These are phyloP conservation scores for Sporisorium iseilematis-ciliati DNA, from an alignment of 1,284 basidiomycete species.

Conservation along the genomic window DNA sequence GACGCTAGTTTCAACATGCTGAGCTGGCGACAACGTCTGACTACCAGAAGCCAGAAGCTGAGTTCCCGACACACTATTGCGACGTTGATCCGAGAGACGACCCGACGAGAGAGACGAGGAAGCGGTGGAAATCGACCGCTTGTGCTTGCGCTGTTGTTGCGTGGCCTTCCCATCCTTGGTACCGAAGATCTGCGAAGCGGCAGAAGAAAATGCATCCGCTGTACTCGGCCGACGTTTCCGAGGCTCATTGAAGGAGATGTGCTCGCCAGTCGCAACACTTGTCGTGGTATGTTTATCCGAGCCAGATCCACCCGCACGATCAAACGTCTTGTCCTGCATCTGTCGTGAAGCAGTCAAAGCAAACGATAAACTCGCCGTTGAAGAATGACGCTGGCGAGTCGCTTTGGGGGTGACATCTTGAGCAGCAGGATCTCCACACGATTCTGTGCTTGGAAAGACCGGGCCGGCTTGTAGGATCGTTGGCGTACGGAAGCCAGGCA, in stretches of 20 bases:
- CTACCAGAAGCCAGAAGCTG: slow-evolving; percentile 12
- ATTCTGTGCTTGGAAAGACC: background rate
- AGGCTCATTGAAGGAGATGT: background rate
- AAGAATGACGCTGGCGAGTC: slow-evolving; percentile 17
- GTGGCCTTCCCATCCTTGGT: background rate
- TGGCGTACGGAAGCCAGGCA: slow-evolving; percentile 34
- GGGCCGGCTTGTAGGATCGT: slow-evolving; percentile 3
- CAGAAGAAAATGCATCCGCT: slow-evolving; percentile 1
- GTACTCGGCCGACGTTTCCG: background rate
- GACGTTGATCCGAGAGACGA: background rate
- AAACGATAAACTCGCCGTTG: slow-evolving; percentile 15
- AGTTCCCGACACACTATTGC: slow-evolving; percentile 17
- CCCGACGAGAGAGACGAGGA: slow-evolving; percentile 23
- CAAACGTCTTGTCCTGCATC: background rate
- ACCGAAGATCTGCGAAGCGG: background rate
- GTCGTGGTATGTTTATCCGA: background rate
- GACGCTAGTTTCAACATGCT: background rate
- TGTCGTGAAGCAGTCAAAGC: slow-evolving; percentile 5
- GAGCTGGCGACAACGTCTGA: background rate
- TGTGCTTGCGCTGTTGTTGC: slow-evolving; percentile 8
- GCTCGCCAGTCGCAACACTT: background rate
- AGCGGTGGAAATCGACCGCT: slow-evolving; percentile 24
- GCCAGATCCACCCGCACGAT: background rate
- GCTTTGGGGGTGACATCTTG: slow-evolving; percentile 27
- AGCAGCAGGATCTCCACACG: background rate